Evolutionary conservation across 2,329 filamentous ascomycete genomes (phyloP).

Genomic region (Neofusicoccum laricinum): DNA sequence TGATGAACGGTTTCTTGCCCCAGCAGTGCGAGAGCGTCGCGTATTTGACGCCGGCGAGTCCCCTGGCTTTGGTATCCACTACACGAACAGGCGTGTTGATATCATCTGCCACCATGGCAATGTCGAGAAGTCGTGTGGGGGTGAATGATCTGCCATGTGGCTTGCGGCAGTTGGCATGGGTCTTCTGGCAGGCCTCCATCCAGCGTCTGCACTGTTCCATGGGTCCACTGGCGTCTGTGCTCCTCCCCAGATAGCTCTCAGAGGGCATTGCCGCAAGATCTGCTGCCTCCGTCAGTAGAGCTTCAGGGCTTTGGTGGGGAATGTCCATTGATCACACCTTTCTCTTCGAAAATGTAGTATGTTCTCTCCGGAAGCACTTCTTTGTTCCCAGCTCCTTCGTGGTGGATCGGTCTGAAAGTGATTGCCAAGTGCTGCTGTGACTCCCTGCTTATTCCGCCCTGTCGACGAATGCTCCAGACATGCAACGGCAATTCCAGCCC

Average conservation of each 20-base stretch:
- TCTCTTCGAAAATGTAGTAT: slow-evolving; percentile 24
- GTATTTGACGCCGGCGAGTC: slow-evolving; percentile 22
- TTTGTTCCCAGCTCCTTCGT: neutral
- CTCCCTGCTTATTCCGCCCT: slow-evolving; percentile 20
- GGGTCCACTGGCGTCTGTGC: slow-evolving; percentile 8
- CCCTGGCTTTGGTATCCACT: slow-evolving; percentile 19
- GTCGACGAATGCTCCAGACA: slow-evolving; percentile 23
- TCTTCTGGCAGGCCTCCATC: slow-evolving; percentile 22
- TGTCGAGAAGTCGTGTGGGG: slow-evolving; percentile 25
- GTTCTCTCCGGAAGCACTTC: slow-evolving; percentile 18
- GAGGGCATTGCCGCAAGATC: slow-evolving; percentile 14
- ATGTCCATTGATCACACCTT: slow-evolving; percentile 2
- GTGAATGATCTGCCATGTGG: slow-evolving; percentile 14
- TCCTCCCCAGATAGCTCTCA: slow-evolving; percentile 16
- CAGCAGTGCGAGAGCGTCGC: slow-evolving; percentile 25
- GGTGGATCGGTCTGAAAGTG: slow-evolving; percentile 21
- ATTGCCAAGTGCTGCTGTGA: slow-evolving; percentile 21
- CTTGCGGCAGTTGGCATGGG: slow-evolving; percentile 23
- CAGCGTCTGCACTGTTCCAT: slow-evolving; percentile 19
- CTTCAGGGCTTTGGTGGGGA: neutral
- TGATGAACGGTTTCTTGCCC: slow-evolving; percentile 21
- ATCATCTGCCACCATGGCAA: slow-evolving; percentile 4
- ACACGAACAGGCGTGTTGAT: slow-evolving; percentile 17
- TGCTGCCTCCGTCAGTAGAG: neutral
- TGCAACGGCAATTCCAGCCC: slow-evolving; percentile 18